These are phyloP conservation scores for Punctularia strigosozonata DNA, from an alignment of 768 basidiomycete species.

Conservation along the genomic window DNA sequence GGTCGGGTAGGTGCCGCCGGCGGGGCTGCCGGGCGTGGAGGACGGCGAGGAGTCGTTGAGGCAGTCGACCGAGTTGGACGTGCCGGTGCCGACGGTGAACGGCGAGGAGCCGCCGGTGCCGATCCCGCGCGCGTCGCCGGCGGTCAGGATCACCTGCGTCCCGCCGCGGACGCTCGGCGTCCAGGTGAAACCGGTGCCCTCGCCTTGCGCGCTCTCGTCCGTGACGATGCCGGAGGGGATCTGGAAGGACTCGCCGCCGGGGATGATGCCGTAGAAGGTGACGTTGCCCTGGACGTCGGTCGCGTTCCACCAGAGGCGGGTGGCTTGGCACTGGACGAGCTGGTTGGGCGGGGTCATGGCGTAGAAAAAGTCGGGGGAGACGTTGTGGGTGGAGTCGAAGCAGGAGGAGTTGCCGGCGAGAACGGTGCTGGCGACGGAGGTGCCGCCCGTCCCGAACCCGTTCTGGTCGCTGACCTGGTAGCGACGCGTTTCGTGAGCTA, in stretches of 20 bases:
- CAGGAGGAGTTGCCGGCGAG: constrained; percentile 44
- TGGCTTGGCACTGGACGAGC: constrained; percentile 50
- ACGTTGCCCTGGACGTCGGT: constrained; percentile 41
- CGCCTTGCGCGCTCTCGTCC: constrained; percentile 13
- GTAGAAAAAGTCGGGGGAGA: constrained; percentile 45
- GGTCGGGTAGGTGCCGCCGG: constrained; percentile 63
- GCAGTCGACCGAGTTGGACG: constrained; percentile 39
- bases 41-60: constrained; percentile 52
- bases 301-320: constrained; percentile 57
- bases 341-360: constrained; percentile 50
- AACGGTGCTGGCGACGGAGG: constrained; percentile 55
- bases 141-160: constrained; percentile 54
- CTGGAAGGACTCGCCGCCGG: constrained; percentile 65
- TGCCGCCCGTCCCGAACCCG: constrained; percentile 65
- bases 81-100: constrained; percentile 42
- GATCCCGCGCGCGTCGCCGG: constrained; percentile 52
- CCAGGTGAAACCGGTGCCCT: constrained; percentile 65
- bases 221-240: constrained; percentile 44
- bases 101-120: constrained; percentile 57
- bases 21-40: constrained; percentile 66
- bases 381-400: constrained; percentile 36
- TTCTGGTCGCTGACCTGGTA: constrained; percentile 44
- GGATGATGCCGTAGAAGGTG: constrained; percentile 58
- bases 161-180: constrained; percentile 50
- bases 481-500: not conserved